Evolutionary conservation across 2,329 filamentous ascomycete species (phyloP).

Genomic region (Stagonosporopsis tanaceti): DNA sequence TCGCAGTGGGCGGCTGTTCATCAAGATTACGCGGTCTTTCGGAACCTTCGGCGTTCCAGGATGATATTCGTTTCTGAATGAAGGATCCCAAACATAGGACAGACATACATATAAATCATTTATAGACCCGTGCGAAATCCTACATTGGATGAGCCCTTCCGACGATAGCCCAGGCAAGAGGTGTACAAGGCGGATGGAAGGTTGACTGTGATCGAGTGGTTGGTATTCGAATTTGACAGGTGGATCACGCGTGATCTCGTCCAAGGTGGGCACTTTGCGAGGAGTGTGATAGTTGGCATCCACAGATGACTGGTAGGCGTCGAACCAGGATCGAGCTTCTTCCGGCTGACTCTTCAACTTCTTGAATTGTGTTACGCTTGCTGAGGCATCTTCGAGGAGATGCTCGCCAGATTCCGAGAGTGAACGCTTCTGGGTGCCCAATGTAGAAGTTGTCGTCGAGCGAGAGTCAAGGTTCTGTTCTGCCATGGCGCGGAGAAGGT

Average conservation of each 20-base stretch:
- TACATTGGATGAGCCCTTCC: background rate
- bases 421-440: background rate
- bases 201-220: background rate
- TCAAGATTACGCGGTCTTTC: background rate
- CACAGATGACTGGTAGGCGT: background rate
- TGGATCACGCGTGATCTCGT: background rate
- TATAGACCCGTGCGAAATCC: background rate
- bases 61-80: too few species aligned
- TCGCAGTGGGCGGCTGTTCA: background rate
- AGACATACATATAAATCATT: background rate
- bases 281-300: background rate
- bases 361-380: background rate
- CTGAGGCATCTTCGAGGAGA: background rate
- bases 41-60: too few species aligned
- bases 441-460: background rate
- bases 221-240: background rate
- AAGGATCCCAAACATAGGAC: slow-evolving; percentile 1
- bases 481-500: background rate
- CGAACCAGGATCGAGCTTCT: background rate
- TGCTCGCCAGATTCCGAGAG: too few species aligned
- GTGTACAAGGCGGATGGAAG: background rate
- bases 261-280: background rate
- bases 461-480: background rate
- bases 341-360: background rate
- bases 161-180: background rate